These are phyloP conservation scores for Phytophthora uliginosa DNA, from an alignment of 352 stramenopile genomes.

Conservation along the genomic window DNA sequence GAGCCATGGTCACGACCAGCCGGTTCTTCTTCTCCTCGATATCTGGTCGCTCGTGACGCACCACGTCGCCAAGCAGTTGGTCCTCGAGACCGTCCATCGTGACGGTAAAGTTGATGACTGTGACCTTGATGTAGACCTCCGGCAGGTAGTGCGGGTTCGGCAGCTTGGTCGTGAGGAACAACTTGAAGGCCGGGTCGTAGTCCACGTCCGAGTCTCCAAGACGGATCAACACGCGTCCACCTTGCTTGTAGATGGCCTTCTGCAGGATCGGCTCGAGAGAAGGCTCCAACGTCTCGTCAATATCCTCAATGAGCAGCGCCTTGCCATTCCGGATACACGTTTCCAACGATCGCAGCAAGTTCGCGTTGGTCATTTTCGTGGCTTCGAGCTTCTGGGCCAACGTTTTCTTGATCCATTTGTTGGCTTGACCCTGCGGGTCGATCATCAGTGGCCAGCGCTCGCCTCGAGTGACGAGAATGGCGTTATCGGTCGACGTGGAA, in stretches of 20 bases:
- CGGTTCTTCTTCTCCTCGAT: slow-evolving; percentile 96
- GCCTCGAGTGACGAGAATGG: slow-evolving; percentile 91
- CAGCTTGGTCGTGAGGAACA: slow-evolving; percentile 96
- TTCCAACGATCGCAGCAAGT: slow-evolving; percentile 91
- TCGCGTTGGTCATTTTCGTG: slow-evolving; percentile 94
- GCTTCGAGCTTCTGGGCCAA: slow-evolving; percentile 71
- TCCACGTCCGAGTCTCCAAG: slow-evolving; percentile 95
- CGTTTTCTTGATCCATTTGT: slow-evolving; percentile 96
- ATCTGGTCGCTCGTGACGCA: slow-evolving; percentile 93
- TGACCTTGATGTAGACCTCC: slow-evolving; percentile 97
- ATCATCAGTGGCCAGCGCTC: slow-evolving; percentile 97
- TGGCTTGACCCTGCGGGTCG: slow-evolving; percentile 94
- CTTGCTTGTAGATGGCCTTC: slow-evolving; percentile 95
- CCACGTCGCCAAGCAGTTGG: slow-evolving; percentile 93
- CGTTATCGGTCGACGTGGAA: slow-evolving; percentile 94
- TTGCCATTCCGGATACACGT: slow-evolving; percentile 94
- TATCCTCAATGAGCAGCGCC: slow-evolving; percentile 94
- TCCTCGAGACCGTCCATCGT: slow-evolving; percentile 95
- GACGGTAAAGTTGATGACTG: slow-evolving; percentile 97
- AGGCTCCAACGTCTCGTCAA: slow-evolving; percentile 93
- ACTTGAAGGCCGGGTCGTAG: slow-evolving; percentile 93
- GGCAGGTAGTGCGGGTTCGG: slow-evolving; percentile 96
- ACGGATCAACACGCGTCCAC: slow-evolving; percentile 89
- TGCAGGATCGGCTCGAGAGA: slow-evolving; percentile 94
- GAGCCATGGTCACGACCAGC: slow-evolving; percentile 94